Base-by-base conservation (phyloP, 306 rosid genomes). In the Boehmeria nivea region DNA sequence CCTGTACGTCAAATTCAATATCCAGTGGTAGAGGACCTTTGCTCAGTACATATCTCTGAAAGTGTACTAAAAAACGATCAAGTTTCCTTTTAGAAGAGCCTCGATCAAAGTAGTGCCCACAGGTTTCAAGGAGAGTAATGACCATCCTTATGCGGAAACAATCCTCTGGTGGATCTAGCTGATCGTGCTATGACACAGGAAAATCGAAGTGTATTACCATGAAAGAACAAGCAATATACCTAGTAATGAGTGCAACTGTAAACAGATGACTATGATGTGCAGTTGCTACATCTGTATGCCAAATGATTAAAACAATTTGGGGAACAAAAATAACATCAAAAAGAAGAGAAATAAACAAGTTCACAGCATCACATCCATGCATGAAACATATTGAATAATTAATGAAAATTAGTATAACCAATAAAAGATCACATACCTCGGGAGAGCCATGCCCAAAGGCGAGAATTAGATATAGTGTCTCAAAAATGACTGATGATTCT, bases 61-160 rank as follows among this genome's bases (percentile, higher is more conserved):
- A 91, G 76, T 83, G 81, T 50, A 85, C 63, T 17, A 91, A 71
- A 75, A 76, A 91, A 20, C 96, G 88, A 68, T 87, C 94, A 24
- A 91, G 99, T 68, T 87, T 91, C 78, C 86, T 84, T 88, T 91
- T 91, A 8, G 99, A 91, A 77, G 99, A 93, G 55, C 99, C 99
- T 56, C 87, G 83, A 55, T 81, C 99, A 65, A 93, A 93, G 86
- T 93, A 93, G 77, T 87, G 96, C 57, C 99, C 99, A 65, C 99
- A 93, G 54, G 96, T 93, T 71, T 84, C 96, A 55, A 93, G 96
- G 56, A 93, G 95, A 23, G 95, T 93, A 60, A 81, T 77, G 52
- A 87, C 65, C 99, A 93, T 81, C 89, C 99, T 77, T 24, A 87
- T 87, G 61, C 95, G 99, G 61, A 87, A 93, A 74, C 85, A 85